A percentile compares a stretch with the other conserved stretches of the same genome.
Conservation (phyloP, 169 alveolate genomes). For the Cryptosporidium bovis region DNA sequence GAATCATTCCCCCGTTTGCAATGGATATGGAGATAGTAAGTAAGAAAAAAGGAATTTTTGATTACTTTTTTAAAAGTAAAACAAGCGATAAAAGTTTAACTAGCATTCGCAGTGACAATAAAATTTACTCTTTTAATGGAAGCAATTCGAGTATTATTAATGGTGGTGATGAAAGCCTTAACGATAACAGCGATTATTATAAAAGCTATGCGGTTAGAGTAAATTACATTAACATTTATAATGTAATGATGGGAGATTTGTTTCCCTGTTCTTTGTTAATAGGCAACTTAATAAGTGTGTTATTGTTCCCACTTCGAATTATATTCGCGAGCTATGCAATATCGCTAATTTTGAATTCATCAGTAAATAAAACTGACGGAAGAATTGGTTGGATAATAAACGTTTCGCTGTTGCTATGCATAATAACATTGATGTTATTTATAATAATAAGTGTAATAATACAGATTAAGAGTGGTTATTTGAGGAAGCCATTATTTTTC, state of each 20-base stretch:
- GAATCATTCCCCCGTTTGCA: conserved; percentile 25
- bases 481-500: conserved; percentile 56
- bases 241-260: conserved; percentile 70
- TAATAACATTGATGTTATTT: conserved; percentile 16
- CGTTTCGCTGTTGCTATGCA: conserved; percentile 33
- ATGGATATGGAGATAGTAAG: conserved; percentile 21
- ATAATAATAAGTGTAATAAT: conserved; percentile 18
- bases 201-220: conserved; percentile 32
- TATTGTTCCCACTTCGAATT: conserved; percentile 56
- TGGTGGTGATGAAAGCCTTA: not conserved
- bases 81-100: not conserved
- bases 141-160: not conserved
- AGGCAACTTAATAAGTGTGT: conserved; percentile 43
- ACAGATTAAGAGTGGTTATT: conserved; percentile 53
- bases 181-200: not conserved
- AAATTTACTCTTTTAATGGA: too few relatives aligned
- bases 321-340: conserved; percentile 38
- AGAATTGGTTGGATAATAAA: conserved; percentile 29
- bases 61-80: not conserved
- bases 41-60: not conserved
- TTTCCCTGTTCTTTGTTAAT: conserved; percentile 62
- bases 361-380: conserved; percentile 8
- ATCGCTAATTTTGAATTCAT: conserved; percentile 7
- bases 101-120: not conserved
- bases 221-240: conserved; percentile 39